Evolutionary conservation across 176 grass and related monocot genomes (phyloP).

Genomic region (Bonia amplexicaulis): DNA sequence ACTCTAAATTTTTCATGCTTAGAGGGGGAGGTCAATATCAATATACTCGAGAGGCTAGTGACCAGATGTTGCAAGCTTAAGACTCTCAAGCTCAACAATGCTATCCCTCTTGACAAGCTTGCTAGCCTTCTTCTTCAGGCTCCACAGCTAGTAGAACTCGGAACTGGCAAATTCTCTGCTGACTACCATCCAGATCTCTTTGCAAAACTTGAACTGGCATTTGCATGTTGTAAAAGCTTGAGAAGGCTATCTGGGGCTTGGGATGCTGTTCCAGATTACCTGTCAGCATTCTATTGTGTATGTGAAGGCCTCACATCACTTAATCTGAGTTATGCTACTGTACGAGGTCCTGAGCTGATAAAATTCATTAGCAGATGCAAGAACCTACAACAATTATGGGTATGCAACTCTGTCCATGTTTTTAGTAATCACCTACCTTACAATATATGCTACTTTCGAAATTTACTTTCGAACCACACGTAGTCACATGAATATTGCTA

Average conservation of each 20-base stretch:
- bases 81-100: slow-evolving; percentile 56
- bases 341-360: slow-evolving; percentile 50
- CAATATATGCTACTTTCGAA: neutral
- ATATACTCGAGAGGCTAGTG: slow-evolving; percentile 53
- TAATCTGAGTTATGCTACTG: slow-evolving; percentile 61
- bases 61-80: slow-evolving; percentile 61
- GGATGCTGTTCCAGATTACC: slow-evolving; percentile 45
- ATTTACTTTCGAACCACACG: neutral
- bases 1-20: slow-evolving; percentile 67
- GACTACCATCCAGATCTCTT: slow-evolving; percentile 50
- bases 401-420: slow-evolving; percentile 28
- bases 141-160: slow-evolving; percentile 53
- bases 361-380: slow-evolving; percentile 65
- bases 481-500: neutral
- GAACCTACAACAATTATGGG: slow-evolving; percentile 53
- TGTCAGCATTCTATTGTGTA: slow-evolving; percentile 59
- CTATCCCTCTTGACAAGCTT: slow-evolving; percentile 61
- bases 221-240: slow-evolving; percentile 50
- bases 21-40: slow-evolving; percentile 50
- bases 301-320: slow-evolving; percentile 64
- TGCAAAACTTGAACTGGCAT: slow-evolving; percentile 43
- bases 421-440: neutral
- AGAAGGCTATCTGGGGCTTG: slow-evolving; percentile 54
- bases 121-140: slow-evolving; percentile 40
- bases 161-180: slow-evolving; percentile 42